Evolutionary conservation across 108 stramenopile species (phyloP).

Genomic region (Epithemia pelagica): DNA sequence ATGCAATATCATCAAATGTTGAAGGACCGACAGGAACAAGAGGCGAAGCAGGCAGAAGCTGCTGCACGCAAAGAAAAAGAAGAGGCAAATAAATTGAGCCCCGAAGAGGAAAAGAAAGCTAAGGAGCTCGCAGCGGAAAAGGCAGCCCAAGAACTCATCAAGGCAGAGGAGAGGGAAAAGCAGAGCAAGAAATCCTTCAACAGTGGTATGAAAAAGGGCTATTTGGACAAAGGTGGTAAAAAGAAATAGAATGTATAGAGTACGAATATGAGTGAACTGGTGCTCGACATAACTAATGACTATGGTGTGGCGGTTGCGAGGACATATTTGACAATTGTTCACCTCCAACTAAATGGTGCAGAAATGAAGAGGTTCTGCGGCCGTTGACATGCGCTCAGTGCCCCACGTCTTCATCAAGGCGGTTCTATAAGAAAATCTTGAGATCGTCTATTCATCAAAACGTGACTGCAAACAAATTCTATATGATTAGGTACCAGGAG

Average conservation of each 20-base stretch:
- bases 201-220: slow-evolving; percentile 72
- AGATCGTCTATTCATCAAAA: too few species aligned
- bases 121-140: slow-evolving; percentile 46
- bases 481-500: too few species aligned
- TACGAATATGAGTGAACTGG: too few species aligned
- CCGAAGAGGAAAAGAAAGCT: slow-evolving; percentile 14
- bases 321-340: background rate
- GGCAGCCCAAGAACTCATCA: slow-evolving; percentile 61
- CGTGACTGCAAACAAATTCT: too few species aligned
- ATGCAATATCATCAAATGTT: slow-evolving; percentile 90
- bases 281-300: background rate
- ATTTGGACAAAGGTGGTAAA: slow-evolving; percentile 41
- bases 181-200: slow-evolving; percentile 69
- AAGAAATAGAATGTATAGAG: slow-evolving; percentile 31
- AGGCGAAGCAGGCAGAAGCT: slow-evolving; percentile 45
- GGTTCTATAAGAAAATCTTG: too few species aligned
- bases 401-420: too few species aligned
- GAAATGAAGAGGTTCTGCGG: background rate
- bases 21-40: slow-evolving; percentile 75
- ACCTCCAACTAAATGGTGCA: background rate
- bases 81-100: slow-evolving; percentile 30
- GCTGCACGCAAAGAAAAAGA: slow-evolving; percentile 46
- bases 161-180: slow-evolving; percentile 67
- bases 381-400: too few species aligned
- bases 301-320: background rate